A percentile compares a stretch with the other conserved stretches of the same genome.
phyloP scores from a whole-genome alignment of 495 filamentous ascomycete species.

The Staphylotrichum longicolle region DNA sequence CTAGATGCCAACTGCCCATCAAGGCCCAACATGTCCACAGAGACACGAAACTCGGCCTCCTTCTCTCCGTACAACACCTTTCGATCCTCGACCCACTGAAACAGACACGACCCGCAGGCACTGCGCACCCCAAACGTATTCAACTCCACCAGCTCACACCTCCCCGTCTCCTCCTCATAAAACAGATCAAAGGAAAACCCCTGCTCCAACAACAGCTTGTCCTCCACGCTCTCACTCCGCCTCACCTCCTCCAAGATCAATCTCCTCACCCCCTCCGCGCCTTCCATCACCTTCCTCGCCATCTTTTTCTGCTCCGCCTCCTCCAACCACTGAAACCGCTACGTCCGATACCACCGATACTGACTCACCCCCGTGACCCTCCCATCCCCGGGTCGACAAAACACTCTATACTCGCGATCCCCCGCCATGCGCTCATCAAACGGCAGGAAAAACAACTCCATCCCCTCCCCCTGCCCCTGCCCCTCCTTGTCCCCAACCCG shows the following conservation, averaged over 20 bases:
- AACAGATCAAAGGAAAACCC: constrained; percentile 33
- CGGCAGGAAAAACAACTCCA: constrained; percentile 32
- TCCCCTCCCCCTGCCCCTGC: constrained; percentile 4
- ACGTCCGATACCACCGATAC: constrained; percentile 36
- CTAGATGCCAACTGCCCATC: not conserved
- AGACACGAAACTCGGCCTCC: constrained; percentile 19
- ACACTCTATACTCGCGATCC: constrained; percentile 36
- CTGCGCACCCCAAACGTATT: constrained; percentile 31
- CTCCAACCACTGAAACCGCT: constrained; percentile 25
- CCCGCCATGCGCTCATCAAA: constrained; percentile 32
- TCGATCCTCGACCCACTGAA: constrained; percentile 31
- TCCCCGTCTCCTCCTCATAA: constrained; percentile 26
- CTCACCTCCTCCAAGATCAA: constrained; percentile 6
- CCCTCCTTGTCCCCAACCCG: not conserved
- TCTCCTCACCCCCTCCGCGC: constrained; percentile 13
- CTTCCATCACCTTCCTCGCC: constrained; percentile 16
- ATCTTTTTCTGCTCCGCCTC: constrained; percentile 11
- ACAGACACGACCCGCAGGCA: constrained; percentile 32
- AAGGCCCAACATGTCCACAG: not conserved
- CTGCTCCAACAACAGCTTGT: constrained; percentile 26
- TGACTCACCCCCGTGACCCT: constrained; percentile 37
- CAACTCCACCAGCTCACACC: constrained; percentile 28
- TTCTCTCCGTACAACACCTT: constrained; percentile 23
- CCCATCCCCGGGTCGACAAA: constrained; percentile 27
- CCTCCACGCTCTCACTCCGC: not conserved